Evolutionary conservation across 371 early-diverging fungal genomes (phyloP).

Genomic region (Dinochytrium kinnereticum): DNA sequence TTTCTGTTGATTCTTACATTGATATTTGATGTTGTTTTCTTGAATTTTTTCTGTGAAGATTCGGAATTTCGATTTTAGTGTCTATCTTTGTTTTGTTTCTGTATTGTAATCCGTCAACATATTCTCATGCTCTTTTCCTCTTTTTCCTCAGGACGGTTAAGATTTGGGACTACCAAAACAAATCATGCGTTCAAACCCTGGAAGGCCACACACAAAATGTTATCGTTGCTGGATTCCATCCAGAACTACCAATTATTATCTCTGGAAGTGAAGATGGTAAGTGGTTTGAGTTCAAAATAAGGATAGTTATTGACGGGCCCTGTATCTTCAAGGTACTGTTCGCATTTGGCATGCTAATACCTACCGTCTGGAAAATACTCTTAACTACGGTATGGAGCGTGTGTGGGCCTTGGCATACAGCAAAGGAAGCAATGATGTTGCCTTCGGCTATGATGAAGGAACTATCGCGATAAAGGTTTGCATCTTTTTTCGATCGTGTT

Average conservation of each 20-base stretch:
- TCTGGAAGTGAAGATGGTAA: slow-evolving; percentile 96
- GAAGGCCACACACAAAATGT: slow-evolving; percentile 99
- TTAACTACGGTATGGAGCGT: slow-evolving; percentile 96
- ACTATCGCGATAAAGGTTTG: slow-evolving; percentile 84
- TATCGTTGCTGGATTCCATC: slow-evolving; percentile 94
- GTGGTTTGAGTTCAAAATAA: not conserved
- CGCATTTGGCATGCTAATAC: slow-evolving; percentile 98
- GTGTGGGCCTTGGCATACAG: slow-evolving; percentile 93
- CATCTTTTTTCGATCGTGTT: not conserved
- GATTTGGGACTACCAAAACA: slow-evolving; percentile 99
- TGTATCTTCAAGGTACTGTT: slow-evolving; percentile 63
- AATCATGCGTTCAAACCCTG: slow-evolving; percentile 95
- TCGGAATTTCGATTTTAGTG: too few species aligned
- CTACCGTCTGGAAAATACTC: slow-evolving; percentile 91
- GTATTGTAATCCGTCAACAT: too few species aligned
- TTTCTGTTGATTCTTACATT: too few species aligned
- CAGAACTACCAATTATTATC: slow-evolving; percentile 95
- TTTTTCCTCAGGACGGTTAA: slow-evolving; percentile 70
- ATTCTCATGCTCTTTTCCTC: not conserved
- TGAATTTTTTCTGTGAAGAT: not conserved
- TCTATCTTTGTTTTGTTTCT: too few species aligned
- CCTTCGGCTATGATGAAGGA: slow-evolving; percentile 96
- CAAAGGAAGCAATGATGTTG: slow-evolving; percentile 88
- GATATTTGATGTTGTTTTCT: not conserved
- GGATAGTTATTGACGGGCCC: not conserved